A percentile compares a stretch with the other conserved stretches of the same genome.
Evolutionary conservation across 2,329 filamentous ascomycete species (phyloP).

Genomic region (Fusarium sp.): DNA sequence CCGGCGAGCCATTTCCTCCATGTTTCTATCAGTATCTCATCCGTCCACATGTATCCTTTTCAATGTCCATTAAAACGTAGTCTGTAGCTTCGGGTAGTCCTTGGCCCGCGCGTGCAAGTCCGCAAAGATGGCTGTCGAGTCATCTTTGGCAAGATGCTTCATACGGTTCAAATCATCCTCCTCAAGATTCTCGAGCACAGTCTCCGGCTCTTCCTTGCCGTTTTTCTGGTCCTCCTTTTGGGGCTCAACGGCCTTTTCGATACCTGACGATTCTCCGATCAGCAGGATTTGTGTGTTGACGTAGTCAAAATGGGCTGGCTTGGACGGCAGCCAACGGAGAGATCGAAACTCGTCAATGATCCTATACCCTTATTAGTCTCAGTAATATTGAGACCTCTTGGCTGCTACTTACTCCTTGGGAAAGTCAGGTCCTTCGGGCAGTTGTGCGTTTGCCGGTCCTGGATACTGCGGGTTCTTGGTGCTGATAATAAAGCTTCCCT

Average conservation of each 20-base stretch:
- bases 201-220: slow-evolving; percentile 69
- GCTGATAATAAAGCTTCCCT: slow-evolving; percentile 84
- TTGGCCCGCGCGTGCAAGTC: slow-evolving; percentile 43
- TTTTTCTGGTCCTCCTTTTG: slow-evolving; percentile 41
- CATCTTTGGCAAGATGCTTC: slow-evolving; percentile 63
- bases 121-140: slow-evolving; percentile 54
- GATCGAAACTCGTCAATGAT: slow-evolving; percentile 80
- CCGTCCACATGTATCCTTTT: background rate
- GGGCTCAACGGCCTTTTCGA: slow-evolving; percentile 70
- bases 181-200: slow-evolving; percentile 82
- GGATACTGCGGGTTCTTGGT: slow-evolving; percentile 84
- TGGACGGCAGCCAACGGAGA: slow-evolving; percentile 81
- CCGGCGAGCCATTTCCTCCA: background rate
- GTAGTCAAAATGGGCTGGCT: slow-evolving; percentile 83
- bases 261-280: slow-evolving; percentile 77
- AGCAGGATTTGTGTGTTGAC: slow-evolving; percentile 83
- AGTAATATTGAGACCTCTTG: background rate
- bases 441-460: slow-evolving; percentile 73
- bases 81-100: slow-evolving; percentile 50
- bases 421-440: slow-evolving; percentile 79
- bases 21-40: background rate
- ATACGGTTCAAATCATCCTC: slow-evolving; percentile 81
- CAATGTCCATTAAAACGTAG: slow-evolving; percentile 41
- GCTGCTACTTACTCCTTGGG: slow-evolving; percentile 72
- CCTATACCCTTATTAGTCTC: slow-evolving; percentile 54